Evolutionary conservation across 139 green algal species (phyloP).

Genomic region (Micromonas commoda): DNA sequence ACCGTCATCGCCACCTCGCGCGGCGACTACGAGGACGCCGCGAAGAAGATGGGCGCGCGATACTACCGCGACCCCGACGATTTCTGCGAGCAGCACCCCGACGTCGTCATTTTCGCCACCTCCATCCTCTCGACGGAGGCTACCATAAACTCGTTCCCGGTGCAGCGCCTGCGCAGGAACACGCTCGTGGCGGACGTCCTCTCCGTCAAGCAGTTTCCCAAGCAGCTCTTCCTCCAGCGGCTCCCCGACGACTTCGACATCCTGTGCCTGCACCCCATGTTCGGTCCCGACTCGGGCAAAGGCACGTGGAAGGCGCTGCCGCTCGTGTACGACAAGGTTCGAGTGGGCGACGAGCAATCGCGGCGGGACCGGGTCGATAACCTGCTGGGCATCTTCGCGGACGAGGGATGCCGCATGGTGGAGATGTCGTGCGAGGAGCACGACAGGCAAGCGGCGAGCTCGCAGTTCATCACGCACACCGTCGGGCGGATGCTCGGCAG

Average conservation of each 20-base stretch:
- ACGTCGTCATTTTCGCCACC: conserved; percentile 87
- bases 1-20: conserved; percentile 78
- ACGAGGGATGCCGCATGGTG: conserved; percentile 91
- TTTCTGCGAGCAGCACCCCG: conserved; percentile 95
- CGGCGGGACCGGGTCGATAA: neutral
- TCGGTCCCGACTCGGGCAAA: conserved; percentile 89
- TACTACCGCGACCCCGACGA: conserved; percentile 83
- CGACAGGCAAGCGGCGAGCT: conserved; percentile 81
- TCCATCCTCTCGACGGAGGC: conserved; percentile 84
- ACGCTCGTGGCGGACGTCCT: conserved; percentile 98
- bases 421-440: conserved; percentile 98
- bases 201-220: conserved; percentile 96
- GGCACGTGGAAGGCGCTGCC: conserved; percentile 64
- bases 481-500: conserved; percentile 78
- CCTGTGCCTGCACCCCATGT: conserved; percentile 99
- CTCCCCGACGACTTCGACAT: conserved; percentile 79
- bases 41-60: conserved; percentile 66
- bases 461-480: conserved; percentile 99
- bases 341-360: conserved; percentile 4
- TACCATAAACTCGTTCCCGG: conserved; percentile 69
- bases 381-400: conserved; percentile 17
- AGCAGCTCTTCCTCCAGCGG: conserved; percentile 69
- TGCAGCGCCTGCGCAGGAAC: conserved; percentile 78
- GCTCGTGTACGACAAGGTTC: conserved; percentile 76
- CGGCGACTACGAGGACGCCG: conserved; percentile 61